A percentile compares a stretch with the other conserved stretches of the same genome.
Conservation (phyloP, 768 basidiomycete genomes). For the Russula brevipes region DNA sequence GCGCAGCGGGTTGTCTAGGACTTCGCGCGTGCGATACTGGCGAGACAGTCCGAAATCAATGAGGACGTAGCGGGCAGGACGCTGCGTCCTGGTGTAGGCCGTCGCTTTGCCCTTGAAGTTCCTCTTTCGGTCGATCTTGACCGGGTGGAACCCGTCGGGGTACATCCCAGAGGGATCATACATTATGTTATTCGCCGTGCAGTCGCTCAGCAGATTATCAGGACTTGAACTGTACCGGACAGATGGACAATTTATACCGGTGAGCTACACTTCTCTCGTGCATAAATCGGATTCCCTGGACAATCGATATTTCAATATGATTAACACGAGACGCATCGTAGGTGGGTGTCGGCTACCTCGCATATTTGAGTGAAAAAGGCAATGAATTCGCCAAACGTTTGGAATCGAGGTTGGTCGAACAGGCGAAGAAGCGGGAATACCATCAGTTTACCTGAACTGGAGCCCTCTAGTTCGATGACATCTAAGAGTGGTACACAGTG, state of each 20-base stretch:
- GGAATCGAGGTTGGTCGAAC: constrained; percentile 27
- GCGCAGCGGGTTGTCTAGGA: not conserved
- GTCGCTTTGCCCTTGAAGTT: constrained; percentile 29
- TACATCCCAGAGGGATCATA: not conserved
- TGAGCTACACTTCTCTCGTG: constrained; percentile 28
- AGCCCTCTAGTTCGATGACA: constrained; percentile 9
- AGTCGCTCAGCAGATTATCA: not conserved
- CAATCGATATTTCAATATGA: not conserved
- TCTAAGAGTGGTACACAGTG: constrained; percentile 30
- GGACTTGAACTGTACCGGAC: not conserved
- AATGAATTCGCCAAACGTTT: constrained; percentile 36
- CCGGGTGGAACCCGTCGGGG: not conserved
- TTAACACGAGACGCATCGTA: not conserved
- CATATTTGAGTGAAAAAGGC: constrained; percentile 35
- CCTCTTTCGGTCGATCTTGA: not conserved
- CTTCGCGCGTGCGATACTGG: not conserved
- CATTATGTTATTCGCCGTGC: not conserved
- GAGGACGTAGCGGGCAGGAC: constrained; percentile 12
- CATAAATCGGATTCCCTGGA: constrained; percentile 28
- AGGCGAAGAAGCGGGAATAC: not conserved
- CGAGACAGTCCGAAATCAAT: constrained; percentile 3
- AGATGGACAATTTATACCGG: constrained; percentile 28
- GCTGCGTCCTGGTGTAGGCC: constrained; percentile 24
- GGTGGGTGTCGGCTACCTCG: constrained; percentile 29
- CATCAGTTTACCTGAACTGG: not conserved